Evolutionary conservation across 768 basidiomycete species (phyloP), one percentile per base, ranked within the genome.

Genomic region (Phlebiopsis flavidoalba): DNA sequence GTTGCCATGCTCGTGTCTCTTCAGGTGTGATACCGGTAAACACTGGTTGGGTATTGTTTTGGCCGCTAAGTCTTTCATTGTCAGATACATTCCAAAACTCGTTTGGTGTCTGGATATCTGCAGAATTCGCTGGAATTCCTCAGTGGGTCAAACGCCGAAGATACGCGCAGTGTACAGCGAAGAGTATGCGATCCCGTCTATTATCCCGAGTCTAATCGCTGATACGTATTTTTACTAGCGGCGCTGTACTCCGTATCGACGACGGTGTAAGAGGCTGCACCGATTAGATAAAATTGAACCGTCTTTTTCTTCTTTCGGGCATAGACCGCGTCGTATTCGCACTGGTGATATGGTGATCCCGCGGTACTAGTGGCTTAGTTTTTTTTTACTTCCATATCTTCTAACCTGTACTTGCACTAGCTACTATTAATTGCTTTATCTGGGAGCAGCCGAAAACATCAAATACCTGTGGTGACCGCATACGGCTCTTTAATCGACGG

Each of bases 21-120:
- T 45, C 85, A 93, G 80, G 90, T 89, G 64, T 65, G 76, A 65
- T 36, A 17, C 12, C 33, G 1, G 24, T 1, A 35, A n/a, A 36
- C 7, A 22, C 17, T 56, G 7, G n/a, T n/a, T n/a, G n/a, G n/a
- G 26, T 49, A 31, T 48, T 63, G n/a, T n/a, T n/a, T n/a, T n/a
- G n/a, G n/a, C n/a, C n/a, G n/a, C n/a, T n/a, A n/a, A n/a, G n/a
- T n/a, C n/a, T 36, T 63, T 64, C 52, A 70, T 26, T n/a, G 26
- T 15, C 63, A 92, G 90, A 67, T 84, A n/a, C n/a, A 65, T 93
- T 17, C 91, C n/a, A n/a, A n/a, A 93, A 71, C 72, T 84, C 14
- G 71, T 92, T 31, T 98, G 96, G 96, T 93, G n/a, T 93, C 72
- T 77, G 78, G 66, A 87, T 91, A 95, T 96, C 63, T 84, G 85